phyloP scores from a whole-genome alignment of 768 basidiomycete species.

The Xerocomus spinulosus region DNA sequence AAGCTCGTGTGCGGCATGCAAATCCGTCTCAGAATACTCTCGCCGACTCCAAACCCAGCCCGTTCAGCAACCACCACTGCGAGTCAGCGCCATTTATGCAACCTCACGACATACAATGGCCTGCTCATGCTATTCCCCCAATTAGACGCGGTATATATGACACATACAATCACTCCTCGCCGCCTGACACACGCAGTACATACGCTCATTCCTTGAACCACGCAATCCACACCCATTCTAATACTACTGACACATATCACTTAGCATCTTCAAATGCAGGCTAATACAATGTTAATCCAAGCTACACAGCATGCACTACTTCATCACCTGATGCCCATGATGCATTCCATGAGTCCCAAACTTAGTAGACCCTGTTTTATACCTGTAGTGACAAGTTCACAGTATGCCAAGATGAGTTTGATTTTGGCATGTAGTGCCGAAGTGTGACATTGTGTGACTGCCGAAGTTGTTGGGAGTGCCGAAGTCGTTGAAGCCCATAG shows the following conservation, averaged over 20 bases:
- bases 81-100: neutral
- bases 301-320: neutral
- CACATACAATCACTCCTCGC: neutral
- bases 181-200: neutral
- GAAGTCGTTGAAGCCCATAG: neutral
- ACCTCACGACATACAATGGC: neutral
- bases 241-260: neutral
- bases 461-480: neutral
- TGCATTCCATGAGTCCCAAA: neutral
- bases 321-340: neutral
- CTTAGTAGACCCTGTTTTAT: neutral
- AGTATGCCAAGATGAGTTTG: neutral
- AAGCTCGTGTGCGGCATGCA: neutral
- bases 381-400: neutral
- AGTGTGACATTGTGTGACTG: neutral
- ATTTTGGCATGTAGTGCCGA: neutral
- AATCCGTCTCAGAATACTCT: neutral
- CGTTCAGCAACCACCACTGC: neutral
- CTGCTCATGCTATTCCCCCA: neutral
- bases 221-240: neutral
- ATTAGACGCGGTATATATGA: neutral
- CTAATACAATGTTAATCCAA: neutral
- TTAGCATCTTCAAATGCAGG: neutral
- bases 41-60: neutral
- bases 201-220: neutral